Evolutionary conservation across 805 yeast genomes (phyloP), one percentile per base, ranked within the genome.

Genomic region (Saturnispora sekii): DNA sequence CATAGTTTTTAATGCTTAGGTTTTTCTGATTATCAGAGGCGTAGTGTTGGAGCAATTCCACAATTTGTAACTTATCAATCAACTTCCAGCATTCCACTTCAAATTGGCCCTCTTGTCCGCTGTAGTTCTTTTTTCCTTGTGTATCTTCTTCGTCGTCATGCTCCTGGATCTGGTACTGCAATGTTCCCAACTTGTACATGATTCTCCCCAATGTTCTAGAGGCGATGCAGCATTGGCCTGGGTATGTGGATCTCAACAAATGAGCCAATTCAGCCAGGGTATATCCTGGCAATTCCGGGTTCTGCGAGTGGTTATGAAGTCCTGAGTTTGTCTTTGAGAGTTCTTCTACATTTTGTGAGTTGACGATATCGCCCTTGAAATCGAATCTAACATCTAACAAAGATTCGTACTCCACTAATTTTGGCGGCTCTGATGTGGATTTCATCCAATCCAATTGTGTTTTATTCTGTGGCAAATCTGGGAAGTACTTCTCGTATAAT

Each of bases 401-500:
- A 41, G 80, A 63, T 52, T 73, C 72, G 60, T 75, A 66, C 18
- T 72, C 66, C 52, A 65, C 69, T 53, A 62, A 56, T 0, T 51
- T 45, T 0, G 65, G 63, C 1, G 74, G 70, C 21, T 74, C 68
- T 1, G 81, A 74, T 5, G 38, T 14, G 9, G 84, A 79, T 46
- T 81, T 74, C 96, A 89, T 89, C 99, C 99, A 93, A 48, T 88
- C 84, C 46, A 93, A 62, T 54, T 85, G 83, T 35, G 77, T 79
- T 0, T 85, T 74, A 52, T 93, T 95, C 40, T 70, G 77, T 2
- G 96, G 96, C 41, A 93, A 67, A 52, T 88, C 90, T 1, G 99
- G 97, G 64, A 80, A 93, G 64, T 77, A 90, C 57, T 84, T 84
- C 21, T 79, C 83, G 55, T 88, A 93, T 42, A 93, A 65, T 56